Evolutionary conservation across 768 basidiomycete genomes (phyloP).

Genomic region (Wakefieldia striispora): DNA sequence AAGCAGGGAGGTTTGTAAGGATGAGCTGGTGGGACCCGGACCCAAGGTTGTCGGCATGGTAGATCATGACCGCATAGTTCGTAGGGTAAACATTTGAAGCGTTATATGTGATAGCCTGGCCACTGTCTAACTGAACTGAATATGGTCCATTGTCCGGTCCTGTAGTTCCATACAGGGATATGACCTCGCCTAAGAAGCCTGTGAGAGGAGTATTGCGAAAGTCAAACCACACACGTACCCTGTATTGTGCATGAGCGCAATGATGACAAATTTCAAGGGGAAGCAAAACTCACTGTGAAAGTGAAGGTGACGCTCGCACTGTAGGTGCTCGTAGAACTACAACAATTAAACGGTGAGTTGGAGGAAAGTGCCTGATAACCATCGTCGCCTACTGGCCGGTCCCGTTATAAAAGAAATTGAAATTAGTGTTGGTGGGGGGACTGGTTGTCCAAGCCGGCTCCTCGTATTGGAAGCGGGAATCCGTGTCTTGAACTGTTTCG

Average conservation of each 20-base stretch:
- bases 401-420: slow-evolving; percentile 39
- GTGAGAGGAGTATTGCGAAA: not conserved
- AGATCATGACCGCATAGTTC: slow-evolving; percentile 33
- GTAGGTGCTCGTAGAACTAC: slow-evolving; percentile 35
- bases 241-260: slow-evolving; percentile 9
- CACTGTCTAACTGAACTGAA: slow-evolving; percentile 36
- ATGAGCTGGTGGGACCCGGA: slow-evolving; percentile 36
- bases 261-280: not conserved
- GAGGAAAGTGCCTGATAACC: not conserved
- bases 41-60: slow-evolving; percentile 38
- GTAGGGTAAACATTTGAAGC: slow-evolving; percentile 17
- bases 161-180: slow-evolving; percentile 45
- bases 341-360: not conserved
- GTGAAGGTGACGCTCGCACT: slow-evolving; percentile 29
- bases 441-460: slow-evolving; percentile 37
- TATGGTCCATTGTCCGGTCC: slow-evolving; percentile 37
- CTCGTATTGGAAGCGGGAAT: slow-evolving; percentile 40
- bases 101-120: slow-evolving; percentile 17
- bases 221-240: slow-evolving; percentile 16
- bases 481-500: slow-evolving; percentile 36
- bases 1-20: slow-evolving; percentile 32
- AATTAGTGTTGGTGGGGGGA: slow-evolving; percentile 27
- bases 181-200: slow-evolving; percentile 36
- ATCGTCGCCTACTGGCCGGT: slow-evolving; percentile 38
- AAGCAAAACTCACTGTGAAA: slow-evolving; percentile 28